Base-by-base conservation (phyloP, 495 filamentous ascomycete genomes). In the Chaetomium tenue region DNA sequence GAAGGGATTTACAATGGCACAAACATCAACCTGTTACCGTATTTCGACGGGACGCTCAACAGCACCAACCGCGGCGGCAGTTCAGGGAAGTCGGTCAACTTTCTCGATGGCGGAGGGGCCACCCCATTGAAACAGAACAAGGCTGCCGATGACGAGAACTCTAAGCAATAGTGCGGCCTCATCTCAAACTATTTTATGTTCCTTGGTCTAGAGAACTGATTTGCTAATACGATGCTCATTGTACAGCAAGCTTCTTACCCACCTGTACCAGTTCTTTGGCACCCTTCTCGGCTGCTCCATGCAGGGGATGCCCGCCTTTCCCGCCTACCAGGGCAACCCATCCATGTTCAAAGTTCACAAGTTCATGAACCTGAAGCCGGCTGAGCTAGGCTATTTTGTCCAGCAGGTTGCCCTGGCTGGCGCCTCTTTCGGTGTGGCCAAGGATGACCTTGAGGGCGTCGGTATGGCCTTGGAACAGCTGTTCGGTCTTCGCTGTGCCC, bases 241-340 rank as follows among this genome's bases (percentile, higher is more conserved):
- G 3, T 44, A 2, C 63, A 85, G 83, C 66, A 72, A 69, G 44
- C 80, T 85, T 48, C 63, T 86, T 42, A 84, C 82, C 33, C 82
- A 86, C 68, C 77, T 86, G 51, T 84, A 86, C 68, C 66, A 79
- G 62, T 84, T 77, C 74, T 86, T 86, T 68, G 82, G 81, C 20
- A 58, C 69, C 56, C 74, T 86, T 16, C 76, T 84, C 47, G 79
- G 77, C 60, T 86, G 82, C 76, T 75, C 77, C 60, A 58, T 69
- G 47, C 71, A 80, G 61, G 79, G 82, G 52, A 77, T 67, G 59
- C 52, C 64, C 2, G 79, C 71, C 1, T 83, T 78, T 68, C 66
- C 78, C 18, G 64, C 69, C 33, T 85, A 84, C 66, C 55, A 18
- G 25, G 82, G 83, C 37, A 55, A 74, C 16, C 64, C 70, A 25